Percentiles rank a stretch among this genome's conserved stretches.
These are phyloP conservation scores for Diaporthe vaccinii DNA, from an alignment of 2,329 filamentous ascomycete genomes.

Conservation along the genomic window DNA sequence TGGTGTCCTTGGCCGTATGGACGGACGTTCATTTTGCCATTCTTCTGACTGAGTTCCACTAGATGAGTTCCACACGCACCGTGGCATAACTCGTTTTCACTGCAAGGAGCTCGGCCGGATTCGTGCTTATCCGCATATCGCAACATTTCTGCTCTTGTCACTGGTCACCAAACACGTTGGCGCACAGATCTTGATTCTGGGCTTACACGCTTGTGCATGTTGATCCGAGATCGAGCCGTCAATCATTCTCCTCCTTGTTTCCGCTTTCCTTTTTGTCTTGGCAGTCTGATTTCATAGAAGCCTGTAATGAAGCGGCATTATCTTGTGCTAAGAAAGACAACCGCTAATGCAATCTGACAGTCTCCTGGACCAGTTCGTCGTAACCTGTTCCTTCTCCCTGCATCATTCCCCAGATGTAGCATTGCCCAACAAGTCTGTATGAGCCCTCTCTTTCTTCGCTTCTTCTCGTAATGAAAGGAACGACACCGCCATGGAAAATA, in stretches of 20 bases:
- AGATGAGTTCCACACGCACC: neutral
- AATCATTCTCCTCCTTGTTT: neutral
- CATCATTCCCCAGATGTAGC: neutral
- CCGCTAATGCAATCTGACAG: neutral
- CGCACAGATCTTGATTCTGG: neutral
- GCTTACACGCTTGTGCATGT: neutral
- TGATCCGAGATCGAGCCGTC: neutral
- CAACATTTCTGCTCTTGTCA: neutral
- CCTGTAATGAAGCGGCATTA: neutral
- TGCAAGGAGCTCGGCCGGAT: neutral
- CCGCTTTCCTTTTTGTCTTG: neutral
- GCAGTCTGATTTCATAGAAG: neutral
- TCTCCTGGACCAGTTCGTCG: neutral
- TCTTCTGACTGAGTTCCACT: neutral
- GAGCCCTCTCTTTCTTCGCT: constrained; percentile 1
- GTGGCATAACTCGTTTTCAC: neutral
- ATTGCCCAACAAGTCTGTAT: neutral
- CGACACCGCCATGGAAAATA: neutral
- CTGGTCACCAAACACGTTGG: too few relatives aligned
- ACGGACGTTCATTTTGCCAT: neutral
- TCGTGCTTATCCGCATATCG: neutral
- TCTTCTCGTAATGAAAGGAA: neutral
- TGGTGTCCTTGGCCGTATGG: neutral
- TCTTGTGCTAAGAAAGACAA: neutral
- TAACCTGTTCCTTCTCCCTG: neutral